Evolutionary conservation across 2,329 filamentous ascomycete genomes (phyloP), one percentile per base, ranked within the genome.

Genomic region (Cucurbitaria berberidis): DNA sequence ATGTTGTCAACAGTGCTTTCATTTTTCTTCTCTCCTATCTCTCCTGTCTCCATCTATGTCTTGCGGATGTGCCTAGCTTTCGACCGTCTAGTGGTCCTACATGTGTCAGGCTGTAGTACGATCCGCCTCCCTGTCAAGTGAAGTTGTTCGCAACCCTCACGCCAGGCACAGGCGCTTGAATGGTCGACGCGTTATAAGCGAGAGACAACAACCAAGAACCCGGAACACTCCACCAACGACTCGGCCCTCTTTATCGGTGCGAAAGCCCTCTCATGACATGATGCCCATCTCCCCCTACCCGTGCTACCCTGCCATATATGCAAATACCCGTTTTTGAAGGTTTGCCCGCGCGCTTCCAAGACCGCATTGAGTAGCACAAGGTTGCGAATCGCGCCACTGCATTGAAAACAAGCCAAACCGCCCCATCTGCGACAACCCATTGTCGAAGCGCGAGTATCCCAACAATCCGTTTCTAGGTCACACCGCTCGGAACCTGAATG

Each of bases 81-180:
- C 51, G 39, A 42, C 21, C 53, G 41, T 67, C 68, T 68, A 61
- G 52, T 70, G 67, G 68, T 66, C 69, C 63, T 69, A 65, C 63
- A 59, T 58, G 60, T 70, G 64, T 67, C 66, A 67, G 60, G 55
- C 53, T 58, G 58, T 56, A 51, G 49, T 56, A 59, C 63, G 53
- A 53, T 53, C 57, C 45, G 51, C 46, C 55, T 63, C 66, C 67
- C 53, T 69, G 66, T 55, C 44, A 50, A 36, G 30, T 51, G 10
- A 34, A 13, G 13, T 16, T 50, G 57, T 60, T 57, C 44, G 53
- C 58, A 54, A 59, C 55, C 59, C 66, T 63, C 51, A 59, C 63
- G 64, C 65, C 63, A 66, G 62, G 57, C 59, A 62, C 61, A 39
- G 56, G 55, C 50, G 49, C 51, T 46, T 62, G 54, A 61, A 56